A percentile compares a stretch with the other conserved stretches of the same genome.
phyloP scores from a whole-genome alignment of 768 basidiomycete species.

The Podaxis rugospora region DNA sequence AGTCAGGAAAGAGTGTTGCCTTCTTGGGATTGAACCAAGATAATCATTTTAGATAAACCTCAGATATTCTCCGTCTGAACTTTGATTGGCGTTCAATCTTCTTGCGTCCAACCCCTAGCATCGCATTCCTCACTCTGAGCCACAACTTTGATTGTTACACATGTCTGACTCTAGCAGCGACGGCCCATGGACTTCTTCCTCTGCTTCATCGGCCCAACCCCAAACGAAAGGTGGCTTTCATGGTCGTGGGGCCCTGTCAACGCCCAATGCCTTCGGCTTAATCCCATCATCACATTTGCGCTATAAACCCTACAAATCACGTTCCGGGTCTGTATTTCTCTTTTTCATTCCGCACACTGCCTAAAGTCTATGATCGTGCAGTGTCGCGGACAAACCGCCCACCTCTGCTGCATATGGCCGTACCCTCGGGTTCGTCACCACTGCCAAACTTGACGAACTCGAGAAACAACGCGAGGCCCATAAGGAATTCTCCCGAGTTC shows the following conservation, averaged over 20 bases:
- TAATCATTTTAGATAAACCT: too few relatives aligned
- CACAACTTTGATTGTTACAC: neutral
- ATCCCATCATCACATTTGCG: neutral
- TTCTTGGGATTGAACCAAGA: too few relatives aligned
- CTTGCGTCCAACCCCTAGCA: too few relatives aligned
- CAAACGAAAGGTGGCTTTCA: too few relatives aligned
- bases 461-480: constrained; percentile 35
- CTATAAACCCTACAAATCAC: constrained; percentile 2
- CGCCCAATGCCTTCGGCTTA: neutral
- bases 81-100: too few relatives aligned
- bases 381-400: constrained; percentile 3
- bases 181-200: too few relatives aligned
- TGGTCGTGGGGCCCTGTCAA: too few relatives aligned
- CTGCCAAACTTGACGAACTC: constrained; percentile 38
- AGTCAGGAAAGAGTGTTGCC: too few relatives aligned
- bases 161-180: neutral
- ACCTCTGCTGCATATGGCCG: constrained; percentile 6
- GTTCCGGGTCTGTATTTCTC: neutral
- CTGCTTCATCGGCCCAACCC: too few relatives aligned
- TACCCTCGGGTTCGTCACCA: constrained; percentile 35
- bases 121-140: too few relatives aligned
- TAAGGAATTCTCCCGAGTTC: constrained; percentile 27
- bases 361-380: neutral
- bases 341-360: neutral
- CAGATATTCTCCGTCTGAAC: too few relatives aligned